phyloP scores from a whole-genome alignment of 106 monocot genomes.

The Posidonia australis region DNA sequence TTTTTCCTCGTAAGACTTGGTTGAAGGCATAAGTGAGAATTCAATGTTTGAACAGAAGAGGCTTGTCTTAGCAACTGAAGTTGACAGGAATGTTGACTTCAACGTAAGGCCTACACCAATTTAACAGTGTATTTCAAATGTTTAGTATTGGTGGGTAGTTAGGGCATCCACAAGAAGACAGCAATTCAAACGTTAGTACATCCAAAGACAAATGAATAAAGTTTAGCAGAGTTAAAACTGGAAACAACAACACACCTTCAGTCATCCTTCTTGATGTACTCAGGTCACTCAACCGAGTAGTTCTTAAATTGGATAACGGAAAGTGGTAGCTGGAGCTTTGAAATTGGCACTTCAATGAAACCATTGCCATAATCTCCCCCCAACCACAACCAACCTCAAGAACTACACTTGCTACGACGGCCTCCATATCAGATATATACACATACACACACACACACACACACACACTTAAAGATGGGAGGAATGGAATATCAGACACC shows the following conservation, averaged over 20 bases:
- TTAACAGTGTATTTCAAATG: background rate
- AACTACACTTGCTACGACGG: background rate
- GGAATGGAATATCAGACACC: too few relatives aligned
- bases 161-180: background rate
- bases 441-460: too few relatives aligned
- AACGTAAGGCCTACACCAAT: background rate
- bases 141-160: background rate
- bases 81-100: background rate
- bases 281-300: conserved; percentile 4
- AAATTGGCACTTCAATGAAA: conserved; percentile 4
- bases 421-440: background rate
- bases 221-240: background rate
- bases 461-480: too few relatives aligned
- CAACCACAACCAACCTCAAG: background rate
- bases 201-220: background rate
- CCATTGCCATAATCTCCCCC: background rate
- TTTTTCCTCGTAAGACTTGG: conserved; percentile 12
- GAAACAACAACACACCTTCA: conserved; percentile 11
- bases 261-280: conserved; percentile 7
- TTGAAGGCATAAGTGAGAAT: background rate
- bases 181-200: background rate
- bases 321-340: conserved; percentile 10
- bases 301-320: conserved; percentile 4
- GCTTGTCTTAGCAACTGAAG: background rate
- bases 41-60: background rate